Conservation (phyloP, 169 alveolate genomes). For the Eimeria tenella region DNA sequence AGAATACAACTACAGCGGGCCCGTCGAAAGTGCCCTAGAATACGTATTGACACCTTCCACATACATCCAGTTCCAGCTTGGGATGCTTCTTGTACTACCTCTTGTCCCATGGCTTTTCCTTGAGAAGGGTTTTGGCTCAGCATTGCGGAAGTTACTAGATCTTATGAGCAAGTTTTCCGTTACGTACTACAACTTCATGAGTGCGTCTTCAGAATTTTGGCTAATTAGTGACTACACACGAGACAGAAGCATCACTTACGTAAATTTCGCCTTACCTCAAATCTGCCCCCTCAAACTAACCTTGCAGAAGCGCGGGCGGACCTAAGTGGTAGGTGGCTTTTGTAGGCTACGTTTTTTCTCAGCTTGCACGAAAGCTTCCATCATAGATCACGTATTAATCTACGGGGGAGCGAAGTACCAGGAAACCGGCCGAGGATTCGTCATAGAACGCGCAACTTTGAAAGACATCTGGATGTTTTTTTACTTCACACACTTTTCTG, state of each 20-base stretch:
- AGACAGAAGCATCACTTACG: too few species aligned
- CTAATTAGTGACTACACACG: neutral
- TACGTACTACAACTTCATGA: constrained; percentile 78
- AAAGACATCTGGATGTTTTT: constrained; percentile 75
- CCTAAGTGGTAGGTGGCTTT: neutral
- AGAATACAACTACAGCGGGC: constrained; percentile 77
- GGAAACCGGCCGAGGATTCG: constrained; percentile 80
- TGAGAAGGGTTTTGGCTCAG: constrained; percentile 74
- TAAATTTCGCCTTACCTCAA: neutral
- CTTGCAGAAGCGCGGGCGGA: neutral
- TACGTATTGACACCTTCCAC: constrained; percentile 77
- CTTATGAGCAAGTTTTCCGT: constrained; percentile 71
- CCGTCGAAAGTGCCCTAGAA: constrained; percentile 72
- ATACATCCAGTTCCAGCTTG: constrained; percentile 79
- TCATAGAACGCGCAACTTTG: constrained; percentile 69
- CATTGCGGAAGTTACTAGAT: constrained; percentile 64
- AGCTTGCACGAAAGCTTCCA: constrained; percentile 78
- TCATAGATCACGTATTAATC: constrained; percentile 72
- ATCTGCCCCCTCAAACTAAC: too few species aligned
- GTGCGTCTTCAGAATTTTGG: constrained; percentile 1
- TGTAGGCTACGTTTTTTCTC: neutral
- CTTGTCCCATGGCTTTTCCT: constrained; percentile 75
- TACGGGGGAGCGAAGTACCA: constrained; percentile 81
- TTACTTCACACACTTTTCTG: constrained; percentile 76
- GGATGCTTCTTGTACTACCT: constrained; percentile 74